Conservation (phyloP, 495 filamentous ascomycete genomes). For the Stereocaulon alpinum region DNA sequence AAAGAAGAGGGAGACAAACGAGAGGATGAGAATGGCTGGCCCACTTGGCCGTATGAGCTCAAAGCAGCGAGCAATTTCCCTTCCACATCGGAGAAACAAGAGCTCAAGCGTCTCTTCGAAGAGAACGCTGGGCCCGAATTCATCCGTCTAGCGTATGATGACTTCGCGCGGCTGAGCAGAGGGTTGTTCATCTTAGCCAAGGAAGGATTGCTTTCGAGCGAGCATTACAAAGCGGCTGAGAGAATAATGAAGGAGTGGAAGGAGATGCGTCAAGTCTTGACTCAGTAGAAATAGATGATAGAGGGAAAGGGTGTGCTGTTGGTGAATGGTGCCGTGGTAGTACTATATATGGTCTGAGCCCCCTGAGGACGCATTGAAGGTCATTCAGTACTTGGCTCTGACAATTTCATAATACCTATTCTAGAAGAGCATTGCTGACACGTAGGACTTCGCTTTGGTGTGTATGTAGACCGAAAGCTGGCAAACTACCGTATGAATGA, state of each 20-base stretch:
- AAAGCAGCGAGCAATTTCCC: slow-evolving; percentile 16
- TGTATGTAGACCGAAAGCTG: too few species aligned
- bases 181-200: slow-evolving; percentile 13
- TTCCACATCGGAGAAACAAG: slow-evolving; percentile 15
- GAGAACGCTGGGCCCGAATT: slow-evolving; percentile 23
- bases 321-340: too few species aligned
- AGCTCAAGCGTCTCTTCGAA: slow-evolving; percentile 28
- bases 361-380: too few species aligned
- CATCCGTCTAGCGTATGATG: slow-evolving; percentile 21
- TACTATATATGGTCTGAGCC: too few species aligned
- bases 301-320: too few species aligned
- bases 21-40: slow-evolving; percentile 24
- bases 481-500: too few species aligned
- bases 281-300: neutral
- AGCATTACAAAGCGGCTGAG: slow-evolving; percentile 5
- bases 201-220: neutral
- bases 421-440: too few species aligned
- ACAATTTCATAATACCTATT: too few species aligned
- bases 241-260: slow-evolving; percentile 5
- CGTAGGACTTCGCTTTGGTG: too few species aligned
- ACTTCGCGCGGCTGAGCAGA: slow-evolving; percentile 21
- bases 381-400: too few species aligned
- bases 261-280: neutral
- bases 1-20: slow-evolving; percentile 17
- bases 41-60: slow-evolving; percentile 16